Evolutionary conservation across 148 eudicot species (phyloP).

Genomic region (Talinum fruticosum): DNA sequence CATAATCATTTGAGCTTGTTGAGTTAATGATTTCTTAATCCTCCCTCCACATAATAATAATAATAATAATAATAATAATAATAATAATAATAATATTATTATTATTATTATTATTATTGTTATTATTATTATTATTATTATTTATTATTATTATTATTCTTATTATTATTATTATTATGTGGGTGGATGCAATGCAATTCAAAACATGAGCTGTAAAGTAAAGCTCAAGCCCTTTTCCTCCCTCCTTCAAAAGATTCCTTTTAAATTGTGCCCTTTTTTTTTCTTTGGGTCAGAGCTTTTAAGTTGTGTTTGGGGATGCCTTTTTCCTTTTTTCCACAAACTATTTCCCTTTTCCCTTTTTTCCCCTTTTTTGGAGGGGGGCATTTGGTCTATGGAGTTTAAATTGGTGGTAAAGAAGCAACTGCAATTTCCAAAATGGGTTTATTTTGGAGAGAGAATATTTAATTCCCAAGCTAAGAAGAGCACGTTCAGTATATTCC

Average conservation of each 20-base stretch:
- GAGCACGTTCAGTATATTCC: slow-evolving; percentile 18
- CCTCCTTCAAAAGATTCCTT: slow-evolving; percentile 7
- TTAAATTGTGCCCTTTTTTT: not conserved
- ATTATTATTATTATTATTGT: too few species aligned
- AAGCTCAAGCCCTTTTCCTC: slow-evolving; percentile 8
- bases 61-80: not conserved
- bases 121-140: too few species aligned
- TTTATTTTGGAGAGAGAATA: not conserved
- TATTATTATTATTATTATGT: too few species aligned
- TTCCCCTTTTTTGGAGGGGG: too few species aligned
- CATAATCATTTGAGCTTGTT: slow-evolving; percentile 16
- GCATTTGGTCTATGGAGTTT: not conserved
- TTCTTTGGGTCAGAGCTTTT: too few species aligned
- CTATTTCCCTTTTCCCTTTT: not conserved
- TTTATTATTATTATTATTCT: too few species aligned
- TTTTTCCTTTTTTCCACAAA: slow-evolving; percentile 1
- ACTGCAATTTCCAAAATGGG: not conserved
- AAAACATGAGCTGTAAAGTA: slow-evolving; percentile 23
- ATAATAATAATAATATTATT: too few species aligned
- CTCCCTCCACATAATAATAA: too few species aligned
- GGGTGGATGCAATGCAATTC: too few species aligned
- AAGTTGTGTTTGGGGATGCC: too few species aligned
- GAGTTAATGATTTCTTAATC: too few species aligned
- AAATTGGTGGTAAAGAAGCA: not conserved
- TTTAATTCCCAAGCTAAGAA: not conserved